These are phyloP conservation scores for Candida xyloterini DNA, from an alignment of 805 yeast genomes.

Conservation along the genomic window DNA sequence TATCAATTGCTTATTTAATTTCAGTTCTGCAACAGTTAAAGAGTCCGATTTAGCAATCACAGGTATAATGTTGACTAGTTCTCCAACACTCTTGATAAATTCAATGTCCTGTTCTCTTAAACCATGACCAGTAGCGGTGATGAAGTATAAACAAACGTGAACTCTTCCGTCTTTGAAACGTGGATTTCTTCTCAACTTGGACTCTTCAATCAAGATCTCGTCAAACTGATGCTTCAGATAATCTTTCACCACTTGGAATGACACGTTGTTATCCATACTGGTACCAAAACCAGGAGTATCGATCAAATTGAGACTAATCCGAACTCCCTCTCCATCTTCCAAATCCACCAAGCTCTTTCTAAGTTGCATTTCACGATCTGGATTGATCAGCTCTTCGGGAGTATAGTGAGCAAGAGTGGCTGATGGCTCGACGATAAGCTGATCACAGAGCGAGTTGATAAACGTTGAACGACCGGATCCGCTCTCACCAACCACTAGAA, in stretches of 20 bases:
- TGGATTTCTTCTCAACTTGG: constrained; percentile 80
- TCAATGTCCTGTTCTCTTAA: constrained; percentile 69
- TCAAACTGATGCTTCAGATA: constrained; percentile 80
- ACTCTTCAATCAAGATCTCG: constrained; percentile 76
- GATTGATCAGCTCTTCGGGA: constrained; percentile 46
- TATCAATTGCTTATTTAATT: constrained; percentile 68
- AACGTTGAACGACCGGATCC: constrained; percentile 92
- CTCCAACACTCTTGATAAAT: constrained; percentile 65
- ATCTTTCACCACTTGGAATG: constrained; percentile 70
- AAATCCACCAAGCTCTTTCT: constrained; percentile 81
- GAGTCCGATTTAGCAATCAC: constrained; percentile 80
- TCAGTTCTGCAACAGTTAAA: constrained; percentile 65
- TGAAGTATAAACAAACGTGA: constrained; percentile 74
- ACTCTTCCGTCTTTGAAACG: constrained; percentile 82
- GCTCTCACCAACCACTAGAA: constrained; percentile 83
- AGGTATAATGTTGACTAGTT: constrained; percentile 79
- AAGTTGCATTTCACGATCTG: constrained; percentile 54
- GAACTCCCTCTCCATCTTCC: constrained; percentile 83
- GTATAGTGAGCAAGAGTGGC: constrained; percentile 40
- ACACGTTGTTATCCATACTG: constrained; percentile 62
- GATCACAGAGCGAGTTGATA: constrained; percentile 87
- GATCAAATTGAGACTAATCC: constrained; percentile 69
- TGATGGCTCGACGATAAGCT: constrained; percentile 73
- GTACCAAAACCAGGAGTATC: constrained; percentile 87
- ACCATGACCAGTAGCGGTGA: constrained; percentile 65